Evolutionary conservation across 495 filamentous ascomycete species (phyloP).

Genomic region (Hyaloscypha variabilis): DNA sequence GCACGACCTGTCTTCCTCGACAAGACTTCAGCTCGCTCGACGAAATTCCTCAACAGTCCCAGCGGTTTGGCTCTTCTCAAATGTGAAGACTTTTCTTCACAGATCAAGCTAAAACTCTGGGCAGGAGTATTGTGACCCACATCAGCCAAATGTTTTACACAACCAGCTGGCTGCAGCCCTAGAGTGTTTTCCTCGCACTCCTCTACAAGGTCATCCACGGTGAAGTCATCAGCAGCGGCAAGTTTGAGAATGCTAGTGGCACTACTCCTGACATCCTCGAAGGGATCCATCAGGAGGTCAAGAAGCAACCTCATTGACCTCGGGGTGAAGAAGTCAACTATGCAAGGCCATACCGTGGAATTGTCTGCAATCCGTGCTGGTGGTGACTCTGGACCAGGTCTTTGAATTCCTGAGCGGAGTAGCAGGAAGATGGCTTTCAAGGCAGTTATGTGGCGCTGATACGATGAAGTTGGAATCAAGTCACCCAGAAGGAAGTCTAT

Average conservation of each 20-base stretch:
- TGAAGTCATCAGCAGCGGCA: constrained; percentile 19
- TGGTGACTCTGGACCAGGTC: neutral
- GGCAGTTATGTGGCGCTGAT: constrained; percentile 83
- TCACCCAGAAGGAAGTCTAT: constrained; percentile 69
- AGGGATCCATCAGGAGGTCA: constrained; percentile 84
- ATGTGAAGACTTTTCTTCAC: neutral
- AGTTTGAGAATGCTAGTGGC: constrained; percentile 60
- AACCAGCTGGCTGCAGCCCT: neutral
- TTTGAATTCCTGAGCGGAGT: constrained; percentile 54
- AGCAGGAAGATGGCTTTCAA: constrained; percentile 66
- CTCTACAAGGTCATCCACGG: neutral
- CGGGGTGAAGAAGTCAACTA: constrained; percentile 26
- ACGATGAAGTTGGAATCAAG: constrained; percentile 74
- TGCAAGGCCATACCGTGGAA: constrained; percentile 25
- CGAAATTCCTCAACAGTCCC: constrained; percentile 23
- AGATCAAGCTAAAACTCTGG: neutral
- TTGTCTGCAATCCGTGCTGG: neutral
- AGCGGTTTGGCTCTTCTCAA: neutral
- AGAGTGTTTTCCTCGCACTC: neutral
- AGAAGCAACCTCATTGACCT: constrained; percentile 66
- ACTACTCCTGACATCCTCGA: constrained; percentile 82
- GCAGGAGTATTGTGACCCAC: neutral
- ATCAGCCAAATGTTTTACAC: neutral
- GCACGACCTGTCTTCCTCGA: constrained; percentile 71
- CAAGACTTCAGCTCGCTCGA: constrained; percentile 55